Evolutionary conservation across 1,139 yeast species (phyloP).

Genomic region (Kodamaea suecica): DNA sequence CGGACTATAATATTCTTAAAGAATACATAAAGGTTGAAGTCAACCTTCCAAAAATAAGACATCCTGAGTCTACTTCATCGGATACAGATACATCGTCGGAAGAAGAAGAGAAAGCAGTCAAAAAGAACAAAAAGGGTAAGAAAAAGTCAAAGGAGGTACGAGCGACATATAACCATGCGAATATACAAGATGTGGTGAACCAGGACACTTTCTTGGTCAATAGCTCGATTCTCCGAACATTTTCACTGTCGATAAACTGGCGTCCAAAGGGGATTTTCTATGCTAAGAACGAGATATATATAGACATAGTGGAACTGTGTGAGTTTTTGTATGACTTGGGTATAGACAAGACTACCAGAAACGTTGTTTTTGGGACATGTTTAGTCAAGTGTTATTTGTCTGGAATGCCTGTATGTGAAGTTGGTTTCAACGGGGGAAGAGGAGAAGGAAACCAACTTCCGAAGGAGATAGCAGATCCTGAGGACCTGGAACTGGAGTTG

Average conservation of each 20-base stretch:
- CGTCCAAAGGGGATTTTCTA: conserved; percentile 48
- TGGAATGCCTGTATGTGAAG: conserved; percentile 45
- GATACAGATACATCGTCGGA: conserved; percentile 17
- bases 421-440: conserved; percentile 39
- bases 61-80: conserved; percentile 11
- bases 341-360: conserved; percentile 26
- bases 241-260: conserved; percentile 45
- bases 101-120: conserved; percentile 1
- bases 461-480: conserved; percentile 15
- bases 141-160: conserved; percentile 22
- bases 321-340: conserved; percentile 40
- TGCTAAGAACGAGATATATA: conserved; percentile 45
- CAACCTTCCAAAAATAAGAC: conserved; percentile 25
- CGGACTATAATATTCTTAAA: conserved; percentile 43
- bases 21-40: conserved; percentile 45
- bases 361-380: conserved; percentile 39
- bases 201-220: conserved; percentile 40
- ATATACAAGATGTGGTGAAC: conserved; percentile 30
- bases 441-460: conserved; percentile 19
- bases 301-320: conserved; percentile 41
- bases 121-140: conserved; percentile 12
- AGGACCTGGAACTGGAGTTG: conserved; percentile 8
- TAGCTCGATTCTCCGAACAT: conserved; percentile 53
- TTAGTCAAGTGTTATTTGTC: conserved; percentile 41
- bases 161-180: conserved; percentile 43